Evolutionary conservation across 495 filamentous ascomycete genomes (phyloP), one percentile per base, ranked within the genome.

Genomic region (Tricharina praecox): DNA sequence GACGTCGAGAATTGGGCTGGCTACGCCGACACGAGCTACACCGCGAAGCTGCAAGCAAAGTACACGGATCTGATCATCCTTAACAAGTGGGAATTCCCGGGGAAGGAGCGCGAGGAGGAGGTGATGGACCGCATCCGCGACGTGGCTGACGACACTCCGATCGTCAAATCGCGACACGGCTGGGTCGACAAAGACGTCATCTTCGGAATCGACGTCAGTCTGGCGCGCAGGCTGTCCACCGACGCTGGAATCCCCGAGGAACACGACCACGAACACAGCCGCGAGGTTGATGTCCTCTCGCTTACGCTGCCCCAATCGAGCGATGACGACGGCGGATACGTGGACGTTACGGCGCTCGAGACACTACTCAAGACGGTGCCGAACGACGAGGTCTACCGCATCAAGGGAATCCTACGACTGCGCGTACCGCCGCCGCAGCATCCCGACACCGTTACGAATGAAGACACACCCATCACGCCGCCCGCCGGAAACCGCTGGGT

Each of bases 1-100:
- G 90, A 97, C 63, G 85, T 90, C 3, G 90, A 96, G 72, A 96
- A 96, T 63, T 97, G 87, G 87, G 69, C 75, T 52, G 90, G 90
- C 1, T 97, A 97, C 59, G 85, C 83, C 53, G 87, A 94, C 66
- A 93, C 85, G 10, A 53, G 49, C 9, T 87, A 94, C 66, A 90
- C 85, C 40, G 85, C 85, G n/a, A 76, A 80, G 59, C 64, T 88
- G 40, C 85, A 93, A 67, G 85, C 84, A 21, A 63, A 69, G 56
- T 95, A 93, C 64, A 97, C 90, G 37, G 90, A 97, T 69, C 58
- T 95, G 53, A 78, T 97, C 40, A 71, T 97, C 20, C 79, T 93
- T 49, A 97, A 95, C 65, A 97, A 97, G 67, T 95, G 88, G 87
- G 90, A 97, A 63, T 44, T 52, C 2, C 73, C 75, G 2, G 68